Base-by-base conservation (phyloP, 768 basidiomycete genomes). In the Podaxis carcinomalis region DNA sequence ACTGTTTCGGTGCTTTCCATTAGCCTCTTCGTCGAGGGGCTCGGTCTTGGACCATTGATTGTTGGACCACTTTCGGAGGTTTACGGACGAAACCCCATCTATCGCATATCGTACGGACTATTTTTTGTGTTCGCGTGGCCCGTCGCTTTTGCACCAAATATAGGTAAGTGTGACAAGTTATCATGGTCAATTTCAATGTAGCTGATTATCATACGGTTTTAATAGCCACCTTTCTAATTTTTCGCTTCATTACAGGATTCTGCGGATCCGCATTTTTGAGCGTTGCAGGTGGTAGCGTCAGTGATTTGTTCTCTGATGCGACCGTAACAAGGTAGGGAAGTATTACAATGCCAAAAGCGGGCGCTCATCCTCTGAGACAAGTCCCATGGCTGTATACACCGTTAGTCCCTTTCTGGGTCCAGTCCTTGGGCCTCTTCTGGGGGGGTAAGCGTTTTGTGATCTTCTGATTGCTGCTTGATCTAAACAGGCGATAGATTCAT, bases 121-220 rank as follows among this genome's bases (percentile, higher is more conserved):
- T 86, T 90, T 69, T 83, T 89, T 66, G 67, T 82, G 1, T 80
- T 88, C 58, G 83, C 85, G 19, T 88, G 87, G 67, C 87, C 89
- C 0, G 84, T 90, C 5, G 88, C 89, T 1, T 92, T 93, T 62
- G 81, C 89, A 1, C 85, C 84, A 3, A 78, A 90, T 65, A 79
- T 85, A 23, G 79, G 87, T 87, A 53, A 51, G 82, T 4, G 13
- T 7, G 19, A 27, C 25, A 9, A 21, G 5, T 49, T 13, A 13
- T 23, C n/a, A 44, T 44, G 6, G 5, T 4, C 11, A 21, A 23
- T 49, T 49, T 9, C 23, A 23, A 13, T 21, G 11, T 27, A 7
- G 7, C 13, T 23, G 47, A 23, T 23, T 23, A 14, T 21, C 21
- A 49, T 49, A 9, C 23, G n/a, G 21, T n/a, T 42, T 27, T 35